Base-by-base conservation (phyloP, 1,284 basidiomycete genomes). In the Pyrrhoderma lamaoense region DNA sequence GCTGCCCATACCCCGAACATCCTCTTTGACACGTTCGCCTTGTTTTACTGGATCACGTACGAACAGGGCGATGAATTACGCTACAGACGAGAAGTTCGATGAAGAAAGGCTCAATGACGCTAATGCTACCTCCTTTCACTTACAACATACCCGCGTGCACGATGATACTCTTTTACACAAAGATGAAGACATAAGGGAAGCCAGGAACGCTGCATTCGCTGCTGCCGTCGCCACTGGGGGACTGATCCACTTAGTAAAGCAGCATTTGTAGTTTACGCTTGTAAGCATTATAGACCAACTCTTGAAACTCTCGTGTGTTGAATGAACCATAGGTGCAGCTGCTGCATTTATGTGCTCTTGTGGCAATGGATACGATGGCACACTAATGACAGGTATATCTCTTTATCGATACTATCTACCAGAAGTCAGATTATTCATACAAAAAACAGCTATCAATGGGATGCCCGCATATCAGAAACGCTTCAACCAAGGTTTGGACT, bases 391-490 rank as follows among this genome's bases (percentile, higher is more conserved):
- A 5, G 27, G 27, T 31, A 31, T 31, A 11, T 31, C 5, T 31
- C 7, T 31, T 11, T 11, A 5, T 11, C 11, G 27, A 31, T n/a
- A n/a, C n/a, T n/a, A n/a, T 11, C 27, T 31, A 11, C 27, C 27
- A 5, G 27, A 31, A 11, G 11, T 31, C 27, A 31, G 5, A 31
- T 5, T 11, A 11, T 31, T 5, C 11, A 11, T 31, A 5, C 7
- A 35, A 34, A 59, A 57, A 55, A 55, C 56, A 7, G 54, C 52
- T 8, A 59, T 59, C 44, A 59, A 59, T 36, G 55, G 57, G 19
- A 58, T 58, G 57, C 35, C 52, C 19, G 19, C 47, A 18, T 52
- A 50, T 39, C 21, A 54, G 19, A 16, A 40, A 7, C 53, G 49
- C 5, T 54, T 51, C 19, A 54, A 54, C 18, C 43, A 54, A 51